A percentile compares a stretch with the other conserved stretches of the same genome.
Conservation (phyloP, 2,329 filamentous ascomycete species). For the Mycogone perniciosa region DNA sequence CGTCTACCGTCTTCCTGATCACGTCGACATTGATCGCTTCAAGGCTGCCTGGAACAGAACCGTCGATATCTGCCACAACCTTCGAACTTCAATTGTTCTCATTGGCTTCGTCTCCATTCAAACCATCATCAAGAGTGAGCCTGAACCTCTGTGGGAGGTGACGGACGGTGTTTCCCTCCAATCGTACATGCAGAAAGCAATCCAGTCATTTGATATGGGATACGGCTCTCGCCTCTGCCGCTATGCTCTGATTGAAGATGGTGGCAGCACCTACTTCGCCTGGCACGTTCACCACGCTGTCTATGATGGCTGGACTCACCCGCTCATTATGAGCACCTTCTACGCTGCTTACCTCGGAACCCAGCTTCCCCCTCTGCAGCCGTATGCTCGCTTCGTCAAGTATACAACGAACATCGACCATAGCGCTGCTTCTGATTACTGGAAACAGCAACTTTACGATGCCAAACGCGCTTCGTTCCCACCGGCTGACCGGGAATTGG, state of each 20-base stretch:
- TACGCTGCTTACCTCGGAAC: slow-evolving; percentile 3
- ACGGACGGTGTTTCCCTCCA: background rate
- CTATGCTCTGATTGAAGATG: slow-evolving; percentile 10
- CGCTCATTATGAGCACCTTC: slow-evolving; percentile 1
- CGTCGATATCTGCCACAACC: slow-evolving; percentile 4
- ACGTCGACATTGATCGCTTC: slow-evolving; percentile 3
- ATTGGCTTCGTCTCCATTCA: background rate
- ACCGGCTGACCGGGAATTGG: background rate
- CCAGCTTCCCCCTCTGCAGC: slow-evolving; percentile 14
- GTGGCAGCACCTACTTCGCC: background rate
- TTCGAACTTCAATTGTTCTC: slow-evolving; percentile 11
- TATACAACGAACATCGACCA: slow-evolving; percentile 6
- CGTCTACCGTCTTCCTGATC: slow-evolving; percentile 6
- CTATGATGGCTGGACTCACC: slow-evolving; percentile 7
- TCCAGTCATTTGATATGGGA: slow-evolving; percentile 4
- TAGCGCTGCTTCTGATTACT: slow-evolving; percentile 3
- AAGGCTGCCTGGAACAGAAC: slow-evolving; percentile 6
- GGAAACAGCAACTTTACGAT: slow-evolving; percentile 3
- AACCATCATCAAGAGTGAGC: background rate
- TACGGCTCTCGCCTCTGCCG: slow-evolving; percentile 14
- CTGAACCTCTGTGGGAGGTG: background rate
- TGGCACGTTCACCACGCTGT: slow-evolving; percentile 9
- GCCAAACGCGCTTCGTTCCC: slow-evolving; percentile 14
- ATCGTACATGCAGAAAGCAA: slow-evolving; percentile 2
- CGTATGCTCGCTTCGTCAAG: slow-evolving; percentile 8